Evolutionary conservation across 164 flowering plant genomes (phyloP), one percentile per base, ranked within the genome.

Genomic region (Saururus chinensis): DNA sequence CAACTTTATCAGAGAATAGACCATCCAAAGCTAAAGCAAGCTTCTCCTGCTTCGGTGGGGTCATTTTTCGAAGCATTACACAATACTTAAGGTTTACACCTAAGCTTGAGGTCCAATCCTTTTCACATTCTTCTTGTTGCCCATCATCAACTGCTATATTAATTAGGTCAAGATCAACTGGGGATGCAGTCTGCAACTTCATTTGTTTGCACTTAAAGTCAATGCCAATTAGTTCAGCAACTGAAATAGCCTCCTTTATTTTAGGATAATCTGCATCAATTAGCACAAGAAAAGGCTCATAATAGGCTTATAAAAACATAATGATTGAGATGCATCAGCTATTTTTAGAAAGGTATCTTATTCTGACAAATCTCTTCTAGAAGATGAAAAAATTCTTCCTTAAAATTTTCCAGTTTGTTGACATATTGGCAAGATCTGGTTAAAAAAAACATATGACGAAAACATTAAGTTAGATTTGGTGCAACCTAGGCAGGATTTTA

Each of bases 51-150:
- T 72, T 75, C 14, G 82, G 70, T 49, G 85, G 75, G 49, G 74
- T 81, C 51, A 69, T 64, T 73, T 82, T 90, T 60, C 81, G 80
- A 52, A 81, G 71, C 70, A 76, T 84, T 59, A 82, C 82, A 74
- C 77, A 80, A 64, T 80, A 64, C 51, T 68, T 79, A 49, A 95
- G 70, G 77, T 91, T 95, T 59, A 95, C 63, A 60, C 84, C 87
- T 61, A 95, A 67, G 68, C 67, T 74, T 24, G 93, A 79, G 62
- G 96, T 91, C 99, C 99, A 95, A 70, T 88, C 96, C 78, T 86
- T 88, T 19, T 63, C 68, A 68, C 75, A 70, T 66, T 74, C 78
- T 61, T 71, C 75, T 49, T 65, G 73, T 48, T 78, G 84, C 67
- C 80, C 88, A 66, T 72, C 82, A 58, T 82, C 96, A 53, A 87